Conservation (phyloP, 805 yeast species). For the Metschnikowia bowlesiae region DNA sequence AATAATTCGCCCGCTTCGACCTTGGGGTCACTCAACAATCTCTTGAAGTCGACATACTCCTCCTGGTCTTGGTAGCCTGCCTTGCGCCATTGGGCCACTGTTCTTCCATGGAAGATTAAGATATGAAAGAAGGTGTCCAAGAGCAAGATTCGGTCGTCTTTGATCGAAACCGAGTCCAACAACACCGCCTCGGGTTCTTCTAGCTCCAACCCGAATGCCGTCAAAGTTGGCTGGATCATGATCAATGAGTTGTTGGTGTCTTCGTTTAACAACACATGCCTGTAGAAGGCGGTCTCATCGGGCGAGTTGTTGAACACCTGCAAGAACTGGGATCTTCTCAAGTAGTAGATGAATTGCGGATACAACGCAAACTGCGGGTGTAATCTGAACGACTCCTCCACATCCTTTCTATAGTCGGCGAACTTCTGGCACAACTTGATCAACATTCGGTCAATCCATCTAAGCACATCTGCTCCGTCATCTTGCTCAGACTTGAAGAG, state of each 20-base stretch:
- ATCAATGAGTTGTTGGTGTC: constrained; percentile 89
- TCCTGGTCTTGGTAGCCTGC: constrained; percentile 90
- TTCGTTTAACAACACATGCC: constrained; percentile 87
- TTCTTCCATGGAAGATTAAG: constrained; percentile 90
- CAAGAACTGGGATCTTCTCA: constrained; percentile 93
- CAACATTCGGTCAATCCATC: constrained; percentile 93
- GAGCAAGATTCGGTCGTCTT: constrained; percentile 79
- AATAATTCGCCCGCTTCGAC: constrained; percentile 88
- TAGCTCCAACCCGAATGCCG: constrained; percentile 67
- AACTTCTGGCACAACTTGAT: constrained; percentile 87
- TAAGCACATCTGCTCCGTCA: constrained; percentile 86
- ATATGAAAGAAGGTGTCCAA: constrained; percentile 97
- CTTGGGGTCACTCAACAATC: constrained; percentile 82
- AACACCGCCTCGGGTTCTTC: constrained; percentile 86
- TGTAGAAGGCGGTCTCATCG: constrained; percentile 95
- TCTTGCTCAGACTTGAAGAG: constrained; percentile 74
- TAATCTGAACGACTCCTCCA: constrained; percentile 74
- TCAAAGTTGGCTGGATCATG: constrained; percentile 97
- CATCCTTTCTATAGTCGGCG: constrained; percentile 90
- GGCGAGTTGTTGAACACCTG: constrained; percentile 98
- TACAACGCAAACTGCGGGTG: constrained; percentile 79
- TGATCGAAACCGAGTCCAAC: constrained; percentile 87
- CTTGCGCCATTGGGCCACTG: constrained; percentile 94
- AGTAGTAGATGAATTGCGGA: constrained; percentile 93
- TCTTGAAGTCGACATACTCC: constrained; percentile 84